Conservation (phyloP, 495 filamentous ascomycete species). For the Hypoxylon perforatum region DNA sequence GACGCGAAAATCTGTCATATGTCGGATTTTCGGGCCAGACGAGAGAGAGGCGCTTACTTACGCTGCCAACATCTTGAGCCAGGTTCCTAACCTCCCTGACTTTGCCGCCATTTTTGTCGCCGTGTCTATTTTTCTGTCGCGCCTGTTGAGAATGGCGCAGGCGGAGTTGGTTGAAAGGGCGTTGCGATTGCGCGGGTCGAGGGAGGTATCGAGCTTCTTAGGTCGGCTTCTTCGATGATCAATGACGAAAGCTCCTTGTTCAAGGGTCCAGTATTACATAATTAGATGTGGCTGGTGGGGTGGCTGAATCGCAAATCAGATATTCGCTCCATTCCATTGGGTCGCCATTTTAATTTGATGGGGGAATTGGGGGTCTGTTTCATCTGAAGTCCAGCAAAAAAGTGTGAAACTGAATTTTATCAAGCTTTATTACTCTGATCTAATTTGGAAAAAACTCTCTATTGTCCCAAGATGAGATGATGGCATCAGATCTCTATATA, state of each 20-base stretch:
- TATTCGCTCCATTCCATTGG: constrained; percentile 19
- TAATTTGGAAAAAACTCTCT: too few species aligned
- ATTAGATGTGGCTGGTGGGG: constrained; percentile 25
- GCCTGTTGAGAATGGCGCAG: constrained; percentile 27
- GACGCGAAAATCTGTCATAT: neutral
- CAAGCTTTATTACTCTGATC: too few species aligned
- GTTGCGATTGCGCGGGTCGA: constrained; percentile 6
- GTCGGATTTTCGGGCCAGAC: constrained; percentile 7
- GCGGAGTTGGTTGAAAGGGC: constrained; percentile 28
- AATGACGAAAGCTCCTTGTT: constrained; percentile 43
- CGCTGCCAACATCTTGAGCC: constrained; percentile 69
- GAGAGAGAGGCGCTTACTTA: constrained; percentile 47
- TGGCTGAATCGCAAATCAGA: constrained; percentile 26
- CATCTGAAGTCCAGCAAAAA: neutral
- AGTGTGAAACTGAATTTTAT: too few species aligned
- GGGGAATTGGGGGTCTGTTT: neutral
- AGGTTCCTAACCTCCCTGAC: constrained; percentile 44
- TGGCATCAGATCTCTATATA: too few species aligned
- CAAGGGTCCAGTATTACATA: constrained; percentile 26
- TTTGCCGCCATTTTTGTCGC: constrained; percentile 42
- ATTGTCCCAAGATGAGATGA: too few species aligned
- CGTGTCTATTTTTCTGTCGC: constrained; percentile 5
- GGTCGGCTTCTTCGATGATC: constrained; percentile 21
- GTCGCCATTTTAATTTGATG: neutral
- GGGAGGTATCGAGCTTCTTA: constrained; percentile 4